Evolutionary conservation across 23 red algal genomes (phyloP), one percentile per base, ranked within the genome.

Genomic region (Gracilariopsis chorda): DNA sequence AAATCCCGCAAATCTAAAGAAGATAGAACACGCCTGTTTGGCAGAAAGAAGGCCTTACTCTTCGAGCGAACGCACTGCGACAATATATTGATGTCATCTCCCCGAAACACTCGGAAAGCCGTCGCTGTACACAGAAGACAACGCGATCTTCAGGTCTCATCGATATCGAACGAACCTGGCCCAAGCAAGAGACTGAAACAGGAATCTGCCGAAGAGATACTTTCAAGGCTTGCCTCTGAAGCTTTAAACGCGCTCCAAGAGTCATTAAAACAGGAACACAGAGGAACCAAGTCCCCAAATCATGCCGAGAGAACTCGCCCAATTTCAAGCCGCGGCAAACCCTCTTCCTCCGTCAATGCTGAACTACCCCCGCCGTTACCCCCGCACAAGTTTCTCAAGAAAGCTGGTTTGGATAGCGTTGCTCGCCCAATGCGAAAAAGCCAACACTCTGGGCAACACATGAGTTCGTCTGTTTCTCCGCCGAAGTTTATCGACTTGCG

Each of bases 151-250:
- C 1, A 46, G 24, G 12, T n/a, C 20, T n/a, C 47, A 45, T 17
- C 14, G 37, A 10, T 42, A 24, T 45, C 37, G 16, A 45, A 19
- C 6, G 10, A 73, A 44, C 37, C 2, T 45, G 28, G 20, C 20
- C 1, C 36, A 42, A 73, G 42, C 40, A 73, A 73, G 37, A 73
- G 40, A 73, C 20, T 42, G 40, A 73, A 46, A 73, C 40, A 37
- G 32, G 67, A 73, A 73, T 73, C 67, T 24, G 40, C 28, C 20
- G 40, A 3, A 7, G 67, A 73, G 1, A 6, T 46, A 12, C 42
- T 73, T 36, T 47, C 37, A 73, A 73, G 67, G 67, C 67, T 73
- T 73, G 67, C 67, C 24, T 25, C 28, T 7, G 67, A 73, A 45
- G 67, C 67, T 3, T 36, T 73, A 2, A 42, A 46, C 1, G 37